A percentile compares a stretch with the other conserved stretches of the same genome.
These are phyloP conservation scores for Blastobotrys aristatus DNA, from an alignment of 1,139 yeast species.

Conservation along the genomic window DNA sequence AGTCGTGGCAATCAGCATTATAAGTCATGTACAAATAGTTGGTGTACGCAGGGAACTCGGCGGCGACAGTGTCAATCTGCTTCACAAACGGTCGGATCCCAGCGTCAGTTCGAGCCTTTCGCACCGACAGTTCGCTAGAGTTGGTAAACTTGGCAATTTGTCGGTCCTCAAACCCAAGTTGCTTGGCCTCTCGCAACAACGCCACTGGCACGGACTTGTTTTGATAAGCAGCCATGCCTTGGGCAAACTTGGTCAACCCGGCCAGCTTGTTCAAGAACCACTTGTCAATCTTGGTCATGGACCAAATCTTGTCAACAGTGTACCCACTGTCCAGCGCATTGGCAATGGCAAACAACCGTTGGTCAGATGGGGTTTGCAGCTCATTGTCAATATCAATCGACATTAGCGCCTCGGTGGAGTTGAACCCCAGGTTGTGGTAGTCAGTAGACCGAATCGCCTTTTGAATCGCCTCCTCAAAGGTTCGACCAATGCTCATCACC, in stretches of 20 bases:
- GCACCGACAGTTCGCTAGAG: constrained; percentile 89
- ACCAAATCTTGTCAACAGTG: constrained; percentile 88
- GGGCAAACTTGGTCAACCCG: constrained; percentile 65
- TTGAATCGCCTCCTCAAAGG: constrained; percentile 96
- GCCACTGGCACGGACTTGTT: constrained; percentile 48
- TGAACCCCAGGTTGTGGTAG: constrained; percentile 91
- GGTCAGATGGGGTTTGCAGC: constrained; percentile 92
- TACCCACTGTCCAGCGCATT: constrained; percentile 84
- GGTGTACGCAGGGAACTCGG: constrained; percentile 97
- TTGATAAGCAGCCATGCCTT: constrained; percentile 55
- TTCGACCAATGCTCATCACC: constrained; percentile 97
- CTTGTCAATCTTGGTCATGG: constrained; percentile 87
- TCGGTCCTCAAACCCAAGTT: constrained; percentile 94
- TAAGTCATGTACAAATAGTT: constrained; percentile 93
- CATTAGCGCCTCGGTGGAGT: constrained; percentile 78
- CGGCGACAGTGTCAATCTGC: constrained; percentile 98
- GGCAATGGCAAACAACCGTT: constrained; percentile 94
- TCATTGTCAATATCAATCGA: constrained; percentile 86
- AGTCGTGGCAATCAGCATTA: constrained; percentile 88
- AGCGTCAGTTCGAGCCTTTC: constrained; percentile 83
- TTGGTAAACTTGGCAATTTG: constrained; percentile 88
- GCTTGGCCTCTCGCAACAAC: constrained; percentile 82
- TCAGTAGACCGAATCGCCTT: constrained; percentile 97
- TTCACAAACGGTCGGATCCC: constrained; percentile 91
- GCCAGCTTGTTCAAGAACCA: constrained; percentile 92